Conservation (phyloP, 495 filamentous ascomycete species). For the Penicillium arizonense region DNA sequence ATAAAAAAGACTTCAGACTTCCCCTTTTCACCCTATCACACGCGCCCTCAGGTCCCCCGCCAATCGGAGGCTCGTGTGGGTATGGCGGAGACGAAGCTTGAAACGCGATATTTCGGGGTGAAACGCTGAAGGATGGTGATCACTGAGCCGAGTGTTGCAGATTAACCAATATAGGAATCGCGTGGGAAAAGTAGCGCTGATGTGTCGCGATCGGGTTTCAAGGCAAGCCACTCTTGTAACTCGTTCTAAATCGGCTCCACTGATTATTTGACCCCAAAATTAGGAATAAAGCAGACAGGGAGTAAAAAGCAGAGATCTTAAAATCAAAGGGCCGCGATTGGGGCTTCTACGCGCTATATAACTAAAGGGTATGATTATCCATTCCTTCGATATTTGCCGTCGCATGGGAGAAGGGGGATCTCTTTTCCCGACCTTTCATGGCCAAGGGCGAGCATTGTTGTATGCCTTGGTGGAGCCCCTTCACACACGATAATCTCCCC, state of each 20-base stretch:
- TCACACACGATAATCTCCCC: background rate
- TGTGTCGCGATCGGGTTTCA: background rate
- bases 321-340: background rate
- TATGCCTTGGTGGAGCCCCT: conserved; percentile 1
- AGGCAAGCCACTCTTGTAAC: background rate
- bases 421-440: conserved; percentile 3
- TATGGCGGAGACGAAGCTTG: conserved; percentile 20
- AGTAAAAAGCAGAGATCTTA: background rate
- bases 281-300: too few relatives aligned
- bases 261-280: background rate
- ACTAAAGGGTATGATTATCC: conserved; percentile 18
- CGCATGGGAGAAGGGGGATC: conserved; percentile 14
- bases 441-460: conserved; percentile 2
- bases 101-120: conserved; percentile 33
- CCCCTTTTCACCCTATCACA: conserved; percentile 19
- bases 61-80: conserved; percentile 23
- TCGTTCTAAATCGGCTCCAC: background rate
- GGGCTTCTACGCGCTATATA: conserved; percentile 19
- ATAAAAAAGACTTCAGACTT: conserved; percentile 5
- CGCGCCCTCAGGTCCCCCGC: conserved; percentile 12
- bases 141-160: conserved; percentile 21
- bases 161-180: conserved; percentile 6
- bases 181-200: background rate
- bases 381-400: conserved; percentile 20
- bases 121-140: conserved; percentile 29